A percentile compares a stretch with the other conserved stretches of the same genome.
phyloP scores from a whole-genome alignment of 2,329 filamentous ascomycete species.

The Sporothrix pallida region DNA sequence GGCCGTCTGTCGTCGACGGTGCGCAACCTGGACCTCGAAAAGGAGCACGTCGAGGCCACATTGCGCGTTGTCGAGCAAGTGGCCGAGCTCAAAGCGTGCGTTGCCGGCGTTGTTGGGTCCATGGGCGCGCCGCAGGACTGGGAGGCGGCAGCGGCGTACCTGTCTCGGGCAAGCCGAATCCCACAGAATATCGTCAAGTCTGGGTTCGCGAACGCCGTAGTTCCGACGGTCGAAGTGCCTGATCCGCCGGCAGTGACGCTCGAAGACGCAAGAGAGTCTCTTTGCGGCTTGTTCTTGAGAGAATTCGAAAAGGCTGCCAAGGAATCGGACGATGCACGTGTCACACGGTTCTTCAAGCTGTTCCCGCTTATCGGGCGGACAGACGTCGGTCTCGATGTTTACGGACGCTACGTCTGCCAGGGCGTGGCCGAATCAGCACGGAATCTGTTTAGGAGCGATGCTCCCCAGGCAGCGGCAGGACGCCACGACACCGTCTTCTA shows the following conservation, averaged over 20 bases:
- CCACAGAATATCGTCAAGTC: slow-evolving; percentile 81
- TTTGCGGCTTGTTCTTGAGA: slow-evolving; percentile 87
- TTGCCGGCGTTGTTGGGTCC: slow-evolving; percentile 89
- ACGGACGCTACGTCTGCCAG: slow-evolving; percentile 94
- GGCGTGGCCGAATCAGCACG: slow-evolving; percentile 87
- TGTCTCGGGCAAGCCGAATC: slow-evolving; percentile 81
- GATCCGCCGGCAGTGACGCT: slow-evolving; percentile 88
- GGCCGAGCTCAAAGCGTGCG: slow-evolving; percentile 93
- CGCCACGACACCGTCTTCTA: slow-evolving; percentile 84
- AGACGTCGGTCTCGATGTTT: slow-evolving; percentile 90
- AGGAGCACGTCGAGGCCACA: slow-evolving; percentile 87
- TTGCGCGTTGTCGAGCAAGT: slow-evolving; percentile 94
- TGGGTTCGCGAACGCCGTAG: slow-evolving; percentile 86
- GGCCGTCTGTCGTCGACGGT: slow-evolving; percentile 85
- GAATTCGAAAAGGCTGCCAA: slow-evolving; percentile 93
- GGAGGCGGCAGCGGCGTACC: slow-evolving; percentile 92
- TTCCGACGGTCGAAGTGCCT: slow-evolving; percentile 93
- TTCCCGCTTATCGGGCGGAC: slow-evolving; percentile 92
- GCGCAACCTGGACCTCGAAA: slow-evolving; percentile 85
- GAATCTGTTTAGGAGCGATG: slow-evolving; percentile 72
- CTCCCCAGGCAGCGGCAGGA: background rate
- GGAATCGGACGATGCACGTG: slow-evolving; percentile 84
- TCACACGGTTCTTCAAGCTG: slow-evolving; percentile 97
- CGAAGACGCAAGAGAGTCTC: slow-evolving; percentile 82
- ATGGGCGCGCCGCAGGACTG: slow-evolving; percentile 99